Percentiles rank a stretch among this genome's conserved stretches.
Conservation (phyloP, 108 stramenopile genomes). For the Conticribra guillardii region DNA sequence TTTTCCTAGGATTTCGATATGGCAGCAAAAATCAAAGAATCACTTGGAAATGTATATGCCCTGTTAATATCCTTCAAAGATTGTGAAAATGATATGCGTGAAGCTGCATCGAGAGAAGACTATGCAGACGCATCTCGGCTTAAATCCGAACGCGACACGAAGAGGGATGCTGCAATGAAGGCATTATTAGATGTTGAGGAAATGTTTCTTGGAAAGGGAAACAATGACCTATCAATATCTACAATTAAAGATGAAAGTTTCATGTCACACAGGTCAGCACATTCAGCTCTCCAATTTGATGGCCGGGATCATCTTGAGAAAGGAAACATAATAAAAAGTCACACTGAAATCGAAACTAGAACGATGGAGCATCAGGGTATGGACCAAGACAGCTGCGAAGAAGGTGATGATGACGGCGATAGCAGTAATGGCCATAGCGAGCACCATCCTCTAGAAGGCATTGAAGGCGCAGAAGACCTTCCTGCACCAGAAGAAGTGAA, state of each 20-base stretch:
- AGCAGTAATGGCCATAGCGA: constrained; percentile 32
- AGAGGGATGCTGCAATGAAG: constrained; percentile 19
- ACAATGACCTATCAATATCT: constrained; percentile 25
- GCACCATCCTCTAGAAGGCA: constrained; percentile 59
- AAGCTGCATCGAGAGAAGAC: constrained; percentile 47
- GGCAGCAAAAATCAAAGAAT: constrained; percentile 44
- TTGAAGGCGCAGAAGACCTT: constrained; percentile 52
- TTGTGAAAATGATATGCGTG: constrained; percentile 38
- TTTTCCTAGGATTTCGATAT: constrained; percentile 45
- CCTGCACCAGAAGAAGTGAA: constrained; percentile 61
- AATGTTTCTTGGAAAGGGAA: constrained; percentile 16
- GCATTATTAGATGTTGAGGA: constrained; percentile 40
- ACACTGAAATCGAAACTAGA: background rate
- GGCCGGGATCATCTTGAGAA: background rate
- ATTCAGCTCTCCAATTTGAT: constrained; percentile 1
- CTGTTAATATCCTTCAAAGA: constrained; percentile 43
- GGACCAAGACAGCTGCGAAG: constrained; percentile 7
- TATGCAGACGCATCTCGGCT: constrained; percentile 48
- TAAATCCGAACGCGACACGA: constrained; percentile 47
- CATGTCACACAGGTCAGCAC: constrained; percentile 23
- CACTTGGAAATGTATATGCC: constrained; percentile 41
- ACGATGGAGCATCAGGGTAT: constrained; percentile 5
- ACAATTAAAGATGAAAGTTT: constrained; percentile 43
- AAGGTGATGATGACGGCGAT: constrained; percentile 16
- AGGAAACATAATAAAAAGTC: background rate